Conservation (phyloP, 768 basidiomycete species). For the Tylopilus sp. region DNA sequence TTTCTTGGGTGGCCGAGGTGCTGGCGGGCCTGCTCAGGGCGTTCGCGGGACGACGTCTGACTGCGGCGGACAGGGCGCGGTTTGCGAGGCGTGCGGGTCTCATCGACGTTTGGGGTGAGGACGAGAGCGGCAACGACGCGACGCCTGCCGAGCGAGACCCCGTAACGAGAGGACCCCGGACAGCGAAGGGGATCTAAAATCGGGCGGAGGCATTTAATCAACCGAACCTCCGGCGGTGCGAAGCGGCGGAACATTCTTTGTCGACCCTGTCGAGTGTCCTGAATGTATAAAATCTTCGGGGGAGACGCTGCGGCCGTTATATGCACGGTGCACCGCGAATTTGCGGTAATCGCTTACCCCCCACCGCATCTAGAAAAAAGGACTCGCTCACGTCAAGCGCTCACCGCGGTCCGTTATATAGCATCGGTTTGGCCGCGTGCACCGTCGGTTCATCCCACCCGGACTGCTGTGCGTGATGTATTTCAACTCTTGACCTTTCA, state of each 20-base stretch:
- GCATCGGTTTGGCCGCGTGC: conserved; percentile 3
- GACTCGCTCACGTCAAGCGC: conserved; percentile 6
- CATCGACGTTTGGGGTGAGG: conserved; percentile 19
- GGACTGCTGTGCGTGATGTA: conserved; percentile 22
- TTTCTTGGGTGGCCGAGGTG: conserved; percentile 29
- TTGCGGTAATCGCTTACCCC: conserved; percentile 21
- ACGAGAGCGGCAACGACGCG: background rate
- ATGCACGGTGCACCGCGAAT: conserved; percentile 19
- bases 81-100: conserved; percentile 15
- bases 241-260: conserved; percentile 14
- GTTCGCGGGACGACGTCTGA: conserved; percentile 5
- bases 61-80: conserved; percentile 5
- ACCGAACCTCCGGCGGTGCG: conserved; percentile 7
- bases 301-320: conserved; percentile 17
- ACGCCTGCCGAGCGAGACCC: conserved; percentile 19
- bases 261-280: conserved; percentile 19
- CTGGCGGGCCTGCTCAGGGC: conserved; percentile 16
- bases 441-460: conserved; percentile 7
- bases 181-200: conserved; percentile 1
- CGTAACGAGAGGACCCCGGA: conserved; percentile 21
- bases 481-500: conserved; percentile 10
- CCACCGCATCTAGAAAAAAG: conserved; percentile 1
- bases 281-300: conserved; percentile 15
- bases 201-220: conserved; percentile 3
- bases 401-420: conserved; percentile 16